Evolutionary conservation across 805 yeast genomes (phyloP).

Genomic region (Candida sphagnicola): DNA sequence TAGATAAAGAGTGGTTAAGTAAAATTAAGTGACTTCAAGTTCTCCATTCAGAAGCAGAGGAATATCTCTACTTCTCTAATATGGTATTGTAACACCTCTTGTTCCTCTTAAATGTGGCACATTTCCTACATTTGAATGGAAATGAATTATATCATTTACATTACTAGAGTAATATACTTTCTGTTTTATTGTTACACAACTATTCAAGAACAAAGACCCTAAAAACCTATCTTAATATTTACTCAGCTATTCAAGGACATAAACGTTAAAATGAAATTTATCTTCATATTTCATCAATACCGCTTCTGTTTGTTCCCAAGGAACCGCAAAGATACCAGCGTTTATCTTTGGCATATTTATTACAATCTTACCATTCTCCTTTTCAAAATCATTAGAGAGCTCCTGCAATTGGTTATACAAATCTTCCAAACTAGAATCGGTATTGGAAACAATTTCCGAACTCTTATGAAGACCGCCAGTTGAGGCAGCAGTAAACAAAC

Average conservation of each 20-base stretch:
- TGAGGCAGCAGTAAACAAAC: conserved; percentile 67
- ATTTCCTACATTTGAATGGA: too few relatives aligned
- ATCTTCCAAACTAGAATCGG: conserved; percentile 47
- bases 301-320: conserved; percentile 68
- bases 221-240: too few relatives aligned
- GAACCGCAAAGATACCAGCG: conserved; percentile 75
- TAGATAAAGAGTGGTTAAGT: too few relatives aligned
- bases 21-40: too few relatives aligned
- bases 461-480: conserved; percentile 44
- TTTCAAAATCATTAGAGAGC: conserved; percentile 6
- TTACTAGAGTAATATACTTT: too few relatives aligned
- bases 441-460: conserved; percentile 45
- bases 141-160: too few relatives aligned
- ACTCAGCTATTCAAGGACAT: conserved; percentile 33
- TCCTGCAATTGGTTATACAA: conserved; percentile 34
- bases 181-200: too few relatives aligned
- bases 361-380: conserved; percentile 14
- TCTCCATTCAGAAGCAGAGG: too few relatives aligned
- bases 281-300: conserved; percentile 33
- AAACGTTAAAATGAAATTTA: conserved; percentile 41
- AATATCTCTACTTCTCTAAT: too few relatives aligned
- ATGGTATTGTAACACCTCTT: too few relatives aligned
- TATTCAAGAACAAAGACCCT: too few relatives aligned
- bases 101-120: too few relatives aligned
- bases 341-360: conserved; percentile 75